These are phyloP conservation scores for Sclerotinia minor DNA, from an alignment of 2,329 filamentous ascomycete genomes.

Conservation along the genomic window DNA sequence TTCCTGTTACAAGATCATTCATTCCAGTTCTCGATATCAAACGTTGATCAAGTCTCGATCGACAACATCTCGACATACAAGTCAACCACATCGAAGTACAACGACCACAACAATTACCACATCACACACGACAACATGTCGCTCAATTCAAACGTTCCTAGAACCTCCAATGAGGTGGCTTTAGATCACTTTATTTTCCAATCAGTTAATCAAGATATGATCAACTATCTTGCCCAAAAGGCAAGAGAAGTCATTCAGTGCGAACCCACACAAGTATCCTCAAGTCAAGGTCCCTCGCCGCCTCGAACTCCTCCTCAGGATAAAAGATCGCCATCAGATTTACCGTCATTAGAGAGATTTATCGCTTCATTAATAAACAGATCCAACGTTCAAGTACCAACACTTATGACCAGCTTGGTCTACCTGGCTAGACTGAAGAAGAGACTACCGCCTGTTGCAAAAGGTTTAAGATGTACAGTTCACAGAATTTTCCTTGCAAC, in stretches of 20 bases:
- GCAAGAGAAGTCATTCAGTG: constrained; percentile 78
- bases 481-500: constrained; percentile 95
- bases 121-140: constrained; percentile 11
- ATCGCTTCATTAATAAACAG: constrained; percentile 87
- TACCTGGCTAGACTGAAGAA: constrained; percentile 84
- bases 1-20: constrained; percentile 11
- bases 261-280: constrained; percentile 54
- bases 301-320: constrained; percentile 54
- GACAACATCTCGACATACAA: constrained; percentile 13
- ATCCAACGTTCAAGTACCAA: constrained; percentile 95
- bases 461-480: constrained; percentile 93
- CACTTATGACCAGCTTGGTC: constrained; percentile 93
- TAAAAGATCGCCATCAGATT: constrained; percentile 38
- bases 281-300: constrained; percentile 42
- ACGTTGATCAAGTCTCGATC: constrained; percentile 18
- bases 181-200: constrained; percentile 79
- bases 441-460: constrained; percentile 87
- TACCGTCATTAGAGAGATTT: constrained; percentile 86
- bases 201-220: constrained; percentile 74
- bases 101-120: not conserved
- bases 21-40: constrained; percentile 7
- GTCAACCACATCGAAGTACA: constrained; percentile 12
- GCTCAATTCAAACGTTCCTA: constrained; percentile 26
- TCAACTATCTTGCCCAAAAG: constrained; percentile 71
- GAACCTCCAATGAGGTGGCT: constrained; percentile 62